Evolutionary conservation across 257 asterid species (phyloP), one percentile per base, ranked within the genome.

Genomic region (Nicotiana obtusifolia): DNA sequence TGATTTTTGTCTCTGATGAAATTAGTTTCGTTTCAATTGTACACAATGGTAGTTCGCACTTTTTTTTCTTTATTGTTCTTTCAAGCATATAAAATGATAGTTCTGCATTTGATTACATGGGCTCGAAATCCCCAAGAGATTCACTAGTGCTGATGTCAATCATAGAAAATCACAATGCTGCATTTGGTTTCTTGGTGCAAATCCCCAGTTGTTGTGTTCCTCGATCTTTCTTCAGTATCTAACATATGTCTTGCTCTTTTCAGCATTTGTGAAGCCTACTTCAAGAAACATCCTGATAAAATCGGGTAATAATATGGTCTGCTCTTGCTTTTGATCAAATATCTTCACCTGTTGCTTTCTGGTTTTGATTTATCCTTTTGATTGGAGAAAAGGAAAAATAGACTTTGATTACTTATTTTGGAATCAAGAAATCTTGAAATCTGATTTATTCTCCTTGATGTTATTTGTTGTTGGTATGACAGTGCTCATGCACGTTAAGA

Each of bases 191-290:
- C 79, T 47, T 22, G 79, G 26, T 47, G 61, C 9, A 49, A 0
- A 47, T 24, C 9, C 9, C 61, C 0, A 7, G 14, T 49, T 1
- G 8, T 14, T 49, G 16, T 73, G 33, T 41, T 44, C 20, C 78
- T 41, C 0, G 0, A 41, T 47, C 16, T 47, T 73, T 73, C 22
- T 47, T 22, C 26, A 47, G 17, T 77, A 78, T 35, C 84, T 87
- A 62, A 90, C 87, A 53, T 16, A 28, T 65, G 1, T 64, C 14
- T 16, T 80, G 68, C 81, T 14, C 66, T 86, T 79, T 85, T 52
- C 95, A 95, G 98, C 90, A 91, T 95, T 82, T 95, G 98, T 49
- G 97, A 94, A 85, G 93, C 99, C 77, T 95, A 95, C 95, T 92
- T 92, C 93, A 92, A 92, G 84, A 95, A 94, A 66, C 91, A 95